phyloP scores from a whole-genome alignment of 805 yeast genomes.

The Pichia thaimueangensis region DNA sequence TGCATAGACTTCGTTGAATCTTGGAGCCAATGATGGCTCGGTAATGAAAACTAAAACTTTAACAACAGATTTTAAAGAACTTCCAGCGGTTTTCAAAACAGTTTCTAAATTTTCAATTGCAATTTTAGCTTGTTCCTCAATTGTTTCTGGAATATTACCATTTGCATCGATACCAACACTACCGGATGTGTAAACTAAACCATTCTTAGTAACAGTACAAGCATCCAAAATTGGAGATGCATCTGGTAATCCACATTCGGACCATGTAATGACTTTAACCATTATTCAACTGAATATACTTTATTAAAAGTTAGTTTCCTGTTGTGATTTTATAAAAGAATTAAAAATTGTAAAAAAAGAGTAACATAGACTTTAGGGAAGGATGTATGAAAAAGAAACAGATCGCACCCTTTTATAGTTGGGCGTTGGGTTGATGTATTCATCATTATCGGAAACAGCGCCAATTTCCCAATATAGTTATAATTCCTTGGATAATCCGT shows the following conservation, averaged over 20 bases:
- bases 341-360: too few species aligned
- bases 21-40: constrained; percentile 34
- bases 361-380: too few species aligned
- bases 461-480: too few species aligned
- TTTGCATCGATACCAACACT: constrained; percentile 23
- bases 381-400: too few species aligned
- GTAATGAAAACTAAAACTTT: constrained; percentile 44
- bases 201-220: constrained; percentile 19
- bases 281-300: too few species aligned
- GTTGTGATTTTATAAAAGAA: too few species aligned
- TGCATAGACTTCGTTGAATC: constrained; percentile 42
- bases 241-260: constrained; percentile 19
- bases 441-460: too few species aligned
- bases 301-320: too few species aligned
- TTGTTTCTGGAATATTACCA: constrained; percentile 36
- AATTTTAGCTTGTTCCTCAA: constrained; percentile 39
- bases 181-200: constrained; percentile 26
- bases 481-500: too few species aligned
- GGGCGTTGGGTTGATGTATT: too few species aligned
- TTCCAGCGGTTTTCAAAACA: constrained; percentile 37
- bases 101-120: constrained; percentile 38
- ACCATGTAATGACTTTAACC: constrained; percentile 21
- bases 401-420: too few species aligned
- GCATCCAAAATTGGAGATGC: constrained; percentile 21
- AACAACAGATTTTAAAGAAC: constrained; percentile 38